These are phyloP conservation scores for Fusarium sp. DNA, from an alignment of 2,329 filamentous ascomycete genomes.

Conservation along the genomic window DNA sequence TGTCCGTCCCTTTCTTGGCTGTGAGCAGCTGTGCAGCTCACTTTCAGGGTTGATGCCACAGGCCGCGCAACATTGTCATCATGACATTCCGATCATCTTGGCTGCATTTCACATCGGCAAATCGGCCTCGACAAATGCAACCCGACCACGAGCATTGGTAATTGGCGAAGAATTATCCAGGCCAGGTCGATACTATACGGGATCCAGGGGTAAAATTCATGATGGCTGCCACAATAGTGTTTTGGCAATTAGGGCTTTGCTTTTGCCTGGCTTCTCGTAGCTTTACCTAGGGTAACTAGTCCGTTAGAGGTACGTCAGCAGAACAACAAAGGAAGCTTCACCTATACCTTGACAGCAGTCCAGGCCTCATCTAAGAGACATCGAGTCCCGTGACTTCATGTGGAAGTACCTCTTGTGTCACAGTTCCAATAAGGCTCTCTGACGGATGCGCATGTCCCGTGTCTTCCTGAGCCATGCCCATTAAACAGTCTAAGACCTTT, in stretches of 20 bases:
- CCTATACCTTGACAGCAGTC: background rate
- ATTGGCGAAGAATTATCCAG: background rate
- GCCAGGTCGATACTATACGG: background rate
- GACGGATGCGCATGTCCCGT: background rate
- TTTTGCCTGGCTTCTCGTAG: background rate
- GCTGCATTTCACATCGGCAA: constrained; percentile 9
- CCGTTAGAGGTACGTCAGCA: background rate
- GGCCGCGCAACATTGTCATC: constrained; percentile 24
- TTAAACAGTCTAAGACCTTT: background rate
- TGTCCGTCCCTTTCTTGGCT: background rate
- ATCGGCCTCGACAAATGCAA: constrained; percentile 15
- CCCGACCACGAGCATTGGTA: constrained; percentile 12
- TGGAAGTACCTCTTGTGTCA: constrained; percentile 24
- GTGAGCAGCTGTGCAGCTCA: constrained; percentile 4
- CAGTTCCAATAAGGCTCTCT: background rate
- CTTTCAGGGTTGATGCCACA: constrained; percentile 4
- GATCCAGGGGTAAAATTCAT: constrained; percentile 13
- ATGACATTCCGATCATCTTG: constrained; percentile 37
- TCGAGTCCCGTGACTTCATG: constrained; percentile 23
- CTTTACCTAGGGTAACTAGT: constrained; percentile 15
- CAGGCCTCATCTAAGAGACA: background rate
- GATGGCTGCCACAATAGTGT: constrained; percentile 2
- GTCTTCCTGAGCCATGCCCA: background rate
- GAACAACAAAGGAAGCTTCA: background rate
- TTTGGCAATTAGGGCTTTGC: background rate